Percentiles rank a stretch among this genome's conserved stretches.
phyloP scores from a whole-genome alignment of 768 basidiomycete species.

The Heimioporus sp. region DNA sequence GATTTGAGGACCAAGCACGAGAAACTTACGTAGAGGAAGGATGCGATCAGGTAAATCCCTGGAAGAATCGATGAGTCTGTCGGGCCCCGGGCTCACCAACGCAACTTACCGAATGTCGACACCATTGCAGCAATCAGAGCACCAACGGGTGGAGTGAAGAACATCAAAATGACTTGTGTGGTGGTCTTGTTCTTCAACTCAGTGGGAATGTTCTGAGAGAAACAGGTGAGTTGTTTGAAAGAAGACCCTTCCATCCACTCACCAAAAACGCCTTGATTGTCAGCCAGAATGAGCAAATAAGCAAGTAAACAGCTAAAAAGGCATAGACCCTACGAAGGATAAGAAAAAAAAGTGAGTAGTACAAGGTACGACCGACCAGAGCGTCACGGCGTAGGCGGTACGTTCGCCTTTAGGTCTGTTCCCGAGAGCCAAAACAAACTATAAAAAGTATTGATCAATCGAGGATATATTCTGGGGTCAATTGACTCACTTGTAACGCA shows the following conservation, averaged over 20 bases:
- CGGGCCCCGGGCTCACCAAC: background rate
- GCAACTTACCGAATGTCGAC: slow-evolving; percentile 73
- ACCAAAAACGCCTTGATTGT: slow-evolving; percentile 80
- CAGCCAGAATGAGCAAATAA: slow-evolving; percentile 84
- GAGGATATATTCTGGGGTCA: background rate
- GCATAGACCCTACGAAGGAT: slow-evolving; percentile 70
- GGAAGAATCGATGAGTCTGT: slow-evolving; percentile 8
- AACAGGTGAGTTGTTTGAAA: background rate
- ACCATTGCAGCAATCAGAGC: slow-evolving; percentile 83
- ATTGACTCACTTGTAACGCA: slow-evolving; percentile 58
- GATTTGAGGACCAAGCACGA: background rate
- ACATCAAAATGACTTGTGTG: slow-evolving; percentile 49
- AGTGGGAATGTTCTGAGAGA: slow-evolving; percentile 49
- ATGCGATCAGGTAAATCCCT: slow-evolving; percentile 82
- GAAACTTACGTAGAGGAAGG: slow-evolving; percentile 75
- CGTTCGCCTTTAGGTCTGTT: slow-evolving; percentile 91
- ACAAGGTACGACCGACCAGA: slow-evolving; percentile 49
- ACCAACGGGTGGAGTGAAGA: slow-evolving; percentile 77
- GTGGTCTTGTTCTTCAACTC: slow-evolving; percentile 48
- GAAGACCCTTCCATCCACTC: slow-evolving; percentile 18
- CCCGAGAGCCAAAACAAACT: slow-evolving; percentile 72
- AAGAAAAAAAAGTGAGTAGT: slow-evolving; percentile 2
- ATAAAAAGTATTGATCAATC: background rate
- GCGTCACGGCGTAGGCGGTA: slow-evolving; percentile 62
- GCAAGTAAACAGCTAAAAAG: slow-evolving; percentile 75